These are phyloP conservation scores for Phytopythium oedochilum DNA, from an alignment of 352 stramenopile genomes.

Conservation along the genomic window DNA sequence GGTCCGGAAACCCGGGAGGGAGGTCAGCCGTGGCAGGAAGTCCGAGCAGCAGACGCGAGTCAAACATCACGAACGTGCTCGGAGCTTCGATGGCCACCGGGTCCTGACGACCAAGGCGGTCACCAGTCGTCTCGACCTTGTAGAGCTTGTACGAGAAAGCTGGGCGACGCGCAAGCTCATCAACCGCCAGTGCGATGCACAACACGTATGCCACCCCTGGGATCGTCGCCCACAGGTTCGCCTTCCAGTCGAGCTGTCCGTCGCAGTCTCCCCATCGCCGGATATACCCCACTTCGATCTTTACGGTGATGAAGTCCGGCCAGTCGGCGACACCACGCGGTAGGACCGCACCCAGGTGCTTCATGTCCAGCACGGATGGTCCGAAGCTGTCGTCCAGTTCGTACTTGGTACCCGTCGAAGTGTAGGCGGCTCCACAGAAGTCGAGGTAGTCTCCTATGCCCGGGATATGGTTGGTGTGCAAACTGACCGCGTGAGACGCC, in stretches of 20 bases:
- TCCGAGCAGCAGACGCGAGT: not conserved
- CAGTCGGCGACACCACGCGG: not conserved
- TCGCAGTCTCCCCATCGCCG: not conserved
- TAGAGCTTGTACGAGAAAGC: not conserved
- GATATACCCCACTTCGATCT: not conserved
- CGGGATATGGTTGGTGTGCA: not conserved
- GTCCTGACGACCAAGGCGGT: too few species aligned
- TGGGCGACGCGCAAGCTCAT: too few species aligned
- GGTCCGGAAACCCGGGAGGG: not conserved
- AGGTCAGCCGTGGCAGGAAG: not conserved
- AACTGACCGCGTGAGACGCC: not conserved
- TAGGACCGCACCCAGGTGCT: not conserved
- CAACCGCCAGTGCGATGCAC: not conserved
- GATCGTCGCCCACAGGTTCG: not conserved
- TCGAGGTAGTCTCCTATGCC: not conserved
- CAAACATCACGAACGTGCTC: not conserved
- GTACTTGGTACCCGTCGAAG: not conserved
- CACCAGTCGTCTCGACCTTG: not conserved
- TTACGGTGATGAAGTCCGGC: not conserved
- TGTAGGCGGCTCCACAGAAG: not conserved
- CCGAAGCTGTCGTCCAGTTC: not conserved
- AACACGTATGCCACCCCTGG: not conserved
- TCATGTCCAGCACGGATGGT: too few species aligned
- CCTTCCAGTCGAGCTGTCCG: not conserved
- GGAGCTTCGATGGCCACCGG: not conserved